phyloP scores from a whole-genome alignment of 257 asterid genomes.

The Fraxinus anomala region DNA sequence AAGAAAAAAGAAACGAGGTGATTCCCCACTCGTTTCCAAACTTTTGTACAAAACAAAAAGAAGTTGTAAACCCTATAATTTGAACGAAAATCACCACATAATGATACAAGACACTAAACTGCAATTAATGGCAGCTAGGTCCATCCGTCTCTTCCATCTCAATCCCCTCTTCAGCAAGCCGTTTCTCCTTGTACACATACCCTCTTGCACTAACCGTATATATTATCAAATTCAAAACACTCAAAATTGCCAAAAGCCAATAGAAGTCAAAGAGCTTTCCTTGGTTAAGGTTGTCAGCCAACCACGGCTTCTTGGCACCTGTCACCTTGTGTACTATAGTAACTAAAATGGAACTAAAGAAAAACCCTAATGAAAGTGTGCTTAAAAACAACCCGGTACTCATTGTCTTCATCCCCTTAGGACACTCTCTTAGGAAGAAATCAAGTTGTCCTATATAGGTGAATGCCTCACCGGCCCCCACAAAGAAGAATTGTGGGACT shows the following conservation, averaged over 20 bases:
- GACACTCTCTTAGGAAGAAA: slow-evolving; percentile 52
- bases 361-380: slow-evolving; percentile 55
- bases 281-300: slow-evolving; percentile 47
- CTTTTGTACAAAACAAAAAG: neutral
- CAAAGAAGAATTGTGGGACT: slow-evolving; percentile 46
- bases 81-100: neutral
- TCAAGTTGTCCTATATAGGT: slow-evolving; percentile 58
- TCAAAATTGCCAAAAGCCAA: slow-evolving; percentile 50
- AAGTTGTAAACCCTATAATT: neutral
- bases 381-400: slow-evolving; percentile 59
- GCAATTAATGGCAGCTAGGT: slow-evolving; percentile 30
- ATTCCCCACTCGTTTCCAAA: neutral
- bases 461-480: slow-evolving; percentile 61
- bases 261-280: slow-evolving; percentile 50
- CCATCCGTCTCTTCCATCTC: slow-evolving; percentile 40
- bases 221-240: slow-evolving; percentile 37
- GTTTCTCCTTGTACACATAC: slow-evolving; percentile 51
- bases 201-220: slow-evolving; percentile 39
- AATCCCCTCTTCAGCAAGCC: slow-evolving; percentile 43
- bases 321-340: slow-evolving; percentile 44
- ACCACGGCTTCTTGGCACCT: slow-evolving; percentile 38
- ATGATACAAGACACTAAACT: too few relatives aligned
- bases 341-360: slow-evolving; percentile 44
- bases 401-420: slow-evolving; percentile 62
- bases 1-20: neutral